Evolutionary conservation across 768 basidiomycete species (phyloP).

Genomic region (Lactarius evosmus): DNA sequence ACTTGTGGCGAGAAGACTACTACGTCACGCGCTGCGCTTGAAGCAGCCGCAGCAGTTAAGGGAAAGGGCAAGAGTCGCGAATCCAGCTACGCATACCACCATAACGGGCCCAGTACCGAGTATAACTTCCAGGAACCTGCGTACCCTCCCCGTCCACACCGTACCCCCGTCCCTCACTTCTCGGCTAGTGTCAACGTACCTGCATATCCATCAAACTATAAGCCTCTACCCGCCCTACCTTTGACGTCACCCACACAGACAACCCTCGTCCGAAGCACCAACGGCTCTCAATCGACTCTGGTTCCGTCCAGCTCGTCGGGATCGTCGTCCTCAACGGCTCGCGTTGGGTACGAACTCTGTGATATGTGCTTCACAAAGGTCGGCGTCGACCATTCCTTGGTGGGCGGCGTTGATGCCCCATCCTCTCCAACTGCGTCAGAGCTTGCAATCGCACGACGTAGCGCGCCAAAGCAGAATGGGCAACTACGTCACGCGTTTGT

Average conservation of each 20-base stretch:
- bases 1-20: slow-evolving; percentile 80
- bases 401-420: slow-evolving; percentile 40
- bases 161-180: slow-evolving; percentile 2
- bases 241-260: slow-evolving; percentile 22
- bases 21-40: slow-evolving; percentile 22
- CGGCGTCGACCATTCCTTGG: slow-evolving; percentile 74
- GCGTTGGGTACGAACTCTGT: slow-evolving; percentile 81
- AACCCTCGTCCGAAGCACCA: slow-evolving; percentile 1
- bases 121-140: background rate
- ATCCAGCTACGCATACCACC: slow-evolving; percentile 24
- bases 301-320: slow-evolving; percentile 27
- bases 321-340: slow-evolving; percentile 14
- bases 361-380: slow-evolving; percentile 70
- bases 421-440: slow-evolving; percentile 48
- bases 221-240: slow-evolving; percentile 48
- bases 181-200: slow-evolving; percentile 6
- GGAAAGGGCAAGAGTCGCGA: slow-evolving; percentile 47
- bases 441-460: slow-evolving; percentile 52
- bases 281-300: slow-evolving; percentile 24
- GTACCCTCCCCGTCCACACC: slow-evolving; percentile 21
- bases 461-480: slow-evolving; percentile 69
- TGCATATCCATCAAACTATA: slow-evolving; percentile 32
- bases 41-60: slow-evolving; percentile 36
- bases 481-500: slow-evolving; percentile 79
- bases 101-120: slow-evolving; percentile 1